Evolutionary conservation across 257 asterid genomes (phyloP).

Genomic region (Verbascum thapsus): DNA sequence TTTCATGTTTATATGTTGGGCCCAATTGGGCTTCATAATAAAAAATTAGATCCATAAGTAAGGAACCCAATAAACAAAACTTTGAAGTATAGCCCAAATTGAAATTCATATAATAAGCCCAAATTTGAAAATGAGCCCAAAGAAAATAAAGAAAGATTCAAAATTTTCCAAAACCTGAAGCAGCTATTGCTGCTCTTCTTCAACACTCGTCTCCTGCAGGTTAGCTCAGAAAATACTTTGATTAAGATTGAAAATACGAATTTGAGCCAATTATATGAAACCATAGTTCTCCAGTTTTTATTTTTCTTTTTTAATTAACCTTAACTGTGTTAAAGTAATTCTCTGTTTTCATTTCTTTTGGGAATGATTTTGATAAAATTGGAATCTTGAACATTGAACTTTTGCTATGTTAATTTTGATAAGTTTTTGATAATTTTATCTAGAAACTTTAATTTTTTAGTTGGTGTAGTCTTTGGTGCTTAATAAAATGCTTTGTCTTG

Average conservation of each 20-base stretch:
- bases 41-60: neutral
- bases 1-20: no score
- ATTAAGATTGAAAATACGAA: neutral
- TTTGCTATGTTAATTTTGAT: neutral
- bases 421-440: neutral
- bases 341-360: neutral
- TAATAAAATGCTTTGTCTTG: constrained; percentile 4
- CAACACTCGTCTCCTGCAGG: constrained; percentile 37
- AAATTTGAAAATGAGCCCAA: neutral
- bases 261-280: neutral
- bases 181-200: constrained; percentile 31
- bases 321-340: constrained; percentile 1
- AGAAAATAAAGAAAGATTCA: neutral
- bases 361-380: neutral
- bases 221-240: constrained; percentile 20
- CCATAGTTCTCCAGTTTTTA: neutral
- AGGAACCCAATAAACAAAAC: neutral
- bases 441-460: neutral
- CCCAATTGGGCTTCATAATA: neutral
- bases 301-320: neutral
- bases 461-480: constrained; percentile 10
- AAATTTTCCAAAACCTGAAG: constrained; percentile 22
- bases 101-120: neutral
- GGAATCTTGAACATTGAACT: neutral
- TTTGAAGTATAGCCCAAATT: neutral